Evolutionary conservation across 2,329 filamentous ascomycete genomes (phyloP), one percentile per base, ranked within the genome.

Genomic region (Alternaria rosae): DNA sequence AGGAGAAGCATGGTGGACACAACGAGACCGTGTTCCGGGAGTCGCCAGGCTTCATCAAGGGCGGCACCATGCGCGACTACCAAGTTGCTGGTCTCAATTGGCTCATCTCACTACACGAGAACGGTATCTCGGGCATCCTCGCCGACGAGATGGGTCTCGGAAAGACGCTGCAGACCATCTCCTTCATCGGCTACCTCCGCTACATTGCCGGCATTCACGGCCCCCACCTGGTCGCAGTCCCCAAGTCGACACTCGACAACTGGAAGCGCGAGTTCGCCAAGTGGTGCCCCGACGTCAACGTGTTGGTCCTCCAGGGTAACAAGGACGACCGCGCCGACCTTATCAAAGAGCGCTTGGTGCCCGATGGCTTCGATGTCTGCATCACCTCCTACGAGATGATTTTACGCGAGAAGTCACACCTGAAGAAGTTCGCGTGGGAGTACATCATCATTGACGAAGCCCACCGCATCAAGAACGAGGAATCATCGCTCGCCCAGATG

Each of bases 301-400:
- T 98, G 23, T 83, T 99, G 38, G 93, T 99, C 11, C 86, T 99
- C 8, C 95, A 98, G 78, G 95, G 95, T 66, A 92, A 91, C 65
- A 99, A 99, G 79, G 95, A 99, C 9, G 93, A 97, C 81, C 92
- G 95, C 45, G 88, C 93, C 65, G 85, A 88, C 50, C 85, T 99
- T 56, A 98, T 99, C 79, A 92, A 93, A 68, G 92, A 97, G 15
- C 91, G 92, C 5, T 85, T 99, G n/a, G 86, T 96, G 17, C 92
- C 96, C 62, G 93, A 97, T 78, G 92, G 97, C 69, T 99, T 99
- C 71, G 95, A 99, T 74, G 94, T 98, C 17, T 97, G 94, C 82
- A 92, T 99, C 77, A 99, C 95, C 13, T 97, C 94, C 79, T 99
- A 99, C 82, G 95, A 99, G 80, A 98, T 99, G 94, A 93, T 99